These are phyloP conservation scores for Suhomyces kunorum DNA, from an alignment of 1,139 yeast species.

Conservation along the genomic window DNA sequence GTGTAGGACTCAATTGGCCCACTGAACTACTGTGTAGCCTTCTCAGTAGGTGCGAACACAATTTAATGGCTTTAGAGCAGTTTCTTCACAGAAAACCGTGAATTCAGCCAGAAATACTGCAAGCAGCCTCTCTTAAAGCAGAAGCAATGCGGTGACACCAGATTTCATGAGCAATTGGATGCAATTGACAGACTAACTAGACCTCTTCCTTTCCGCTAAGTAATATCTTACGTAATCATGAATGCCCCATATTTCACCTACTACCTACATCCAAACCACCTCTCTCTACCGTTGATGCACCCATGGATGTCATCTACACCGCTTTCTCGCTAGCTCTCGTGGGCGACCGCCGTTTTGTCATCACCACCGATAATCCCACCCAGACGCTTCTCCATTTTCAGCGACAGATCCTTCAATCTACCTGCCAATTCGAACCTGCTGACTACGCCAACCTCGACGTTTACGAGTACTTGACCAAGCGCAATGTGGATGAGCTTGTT, in stretches of 20 bases:
- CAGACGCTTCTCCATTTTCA: constrained; percentile 6
- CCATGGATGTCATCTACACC: constrained; percentile 29
- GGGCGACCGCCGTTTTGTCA: constrained; percentile 25
- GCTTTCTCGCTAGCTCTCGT: constrained; percentile 31
- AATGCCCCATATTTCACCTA: not conserved
- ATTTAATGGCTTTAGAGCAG: too few relatives aligned
- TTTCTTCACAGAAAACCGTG: too few relatives aligned
- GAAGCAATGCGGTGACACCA: too few relatives aligned
- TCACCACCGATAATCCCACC: constrained; percentile 13
- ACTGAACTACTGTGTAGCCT: too few relatives aligned
- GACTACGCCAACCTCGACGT: constrained; percentile 23
- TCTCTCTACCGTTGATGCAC: not conserved
- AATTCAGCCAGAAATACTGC: too few relatives aligned
- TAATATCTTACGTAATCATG: too few relatives aligned
- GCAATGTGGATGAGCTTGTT: constrained; percentile 10
- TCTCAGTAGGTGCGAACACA: too few relatives aligned
- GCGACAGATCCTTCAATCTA: constrained; percentile 3
- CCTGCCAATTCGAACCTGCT: constrained; percentile 14
- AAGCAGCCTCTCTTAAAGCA: too few relatives aligned
- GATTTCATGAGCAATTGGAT: too few relatives aligned
- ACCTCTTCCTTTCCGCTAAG: too few relatives aligned
- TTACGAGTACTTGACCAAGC: constrained; percentile 11
- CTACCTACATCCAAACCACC: not conserved
- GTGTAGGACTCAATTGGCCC: too few relatives aligned
- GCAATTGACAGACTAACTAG: too few relatives aligned